Percentiles rank a stretch among this genome's conserved stretches.
Conservation (phyloP, 768 basidiomycete species). For the Lactifluus pinguis region DNA sequence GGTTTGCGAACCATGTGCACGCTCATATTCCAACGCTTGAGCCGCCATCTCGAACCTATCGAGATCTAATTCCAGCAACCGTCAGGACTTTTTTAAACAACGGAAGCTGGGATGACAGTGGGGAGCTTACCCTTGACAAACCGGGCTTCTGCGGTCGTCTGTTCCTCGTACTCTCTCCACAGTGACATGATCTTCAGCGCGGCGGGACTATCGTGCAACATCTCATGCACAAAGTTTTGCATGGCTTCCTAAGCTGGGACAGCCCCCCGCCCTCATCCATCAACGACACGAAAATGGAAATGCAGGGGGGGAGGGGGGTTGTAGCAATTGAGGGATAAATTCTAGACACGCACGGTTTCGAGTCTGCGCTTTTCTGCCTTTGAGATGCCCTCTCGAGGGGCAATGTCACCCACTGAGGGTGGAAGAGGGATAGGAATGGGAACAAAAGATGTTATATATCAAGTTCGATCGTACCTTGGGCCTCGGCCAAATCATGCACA, state of each 20-base stretch:
- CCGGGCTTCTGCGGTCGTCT: conserved; percentile 59
- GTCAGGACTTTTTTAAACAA: neutral
- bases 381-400: conserved; percentile 79
- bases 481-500: conserved; percentile 95
- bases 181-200: conserved; percentile 58
- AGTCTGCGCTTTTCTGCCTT: conserved; percentile 71
- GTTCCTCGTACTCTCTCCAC: conserved; percentile 87
- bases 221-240: conserved; percentile 79
- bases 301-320: neutral
- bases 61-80: conserved; percentile 42
- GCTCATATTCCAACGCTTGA: conserved; percentile 76
- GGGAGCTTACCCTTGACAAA: conserved; percentile 68
- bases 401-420: conserved; percentile 81
- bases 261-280: neutral
- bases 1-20: conserved; percentile 33
- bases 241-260: conserved; percentile 60
- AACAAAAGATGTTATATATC: too few relatives aligned
- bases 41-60: conserved; percentile 84
- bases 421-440: neutral
- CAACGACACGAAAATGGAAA: neutral
- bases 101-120: neutral
- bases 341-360: conserved; percentile 45
- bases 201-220: conserved; percentile 71
- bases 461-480: conserved; percentile 49
- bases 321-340: too few relatives aligned